Percentiles rank a stretch among this genome's conserved stretches.
These are phyloP conservation scores for Exidia glandulosa DNA, from an alignment of 768 basidiomycete species.

Conservation along the genomic window DNA sequence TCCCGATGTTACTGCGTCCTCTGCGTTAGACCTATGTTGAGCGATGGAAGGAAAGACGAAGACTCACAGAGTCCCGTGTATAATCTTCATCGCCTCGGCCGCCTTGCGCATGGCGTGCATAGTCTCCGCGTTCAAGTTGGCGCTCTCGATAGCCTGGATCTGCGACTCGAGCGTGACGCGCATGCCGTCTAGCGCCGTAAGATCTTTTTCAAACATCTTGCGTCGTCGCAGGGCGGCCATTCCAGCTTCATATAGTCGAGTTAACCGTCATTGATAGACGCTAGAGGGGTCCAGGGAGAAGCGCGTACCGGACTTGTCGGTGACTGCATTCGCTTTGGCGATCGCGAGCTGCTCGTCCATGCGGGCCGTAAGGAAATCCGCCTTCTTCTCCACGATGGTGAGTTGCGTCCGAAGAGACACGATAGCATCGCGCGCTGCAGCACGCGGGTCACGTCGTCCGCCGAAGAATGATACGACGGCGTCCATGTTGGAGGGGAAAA, in stretches of 20 bases:
- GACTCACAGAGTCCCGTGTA: too few relatives aligned
- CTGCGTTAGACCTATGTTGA: too few relatives aligned
- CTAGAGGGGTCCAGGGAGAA: too few relatives aligned
- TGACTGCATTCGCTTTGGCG: constrained; percentile 33
- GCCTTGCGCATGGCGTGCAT: constrained; percentile 40
- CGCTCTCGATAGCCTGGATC: constrained; percentile 36
- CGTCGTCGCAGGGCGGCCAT: constrained; percentile 33
- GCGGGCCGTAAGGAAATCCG: constrained; percentile 35
- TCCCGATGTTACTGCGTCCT: too few relatives aligned
- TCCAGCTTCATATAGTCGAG: constrained; percentile 28
- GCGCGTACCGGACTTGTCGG: constrained; percentile 31
- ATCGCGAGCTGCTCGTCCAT: constrained; percentile 37
- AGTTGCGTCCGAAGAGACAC: constrained; percentile 33
- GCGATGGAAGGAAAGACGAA: too few relatives aligned
- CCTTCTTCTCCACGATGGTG: constrained; percentile 37
- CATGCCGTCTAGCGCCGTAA: constrained; percentile 31
- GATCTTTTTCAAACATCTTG: constrained; percentile 31
- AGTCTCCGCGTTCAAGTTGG: constrained; percentile 38
- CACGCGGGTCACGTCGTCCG: constrained; percentile 22
- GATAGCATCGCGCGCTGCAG: constrained; percentile 32
- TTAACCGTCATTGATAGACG: too few relatives aligned
- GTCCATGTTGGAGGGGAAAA: too few relatives aligned
- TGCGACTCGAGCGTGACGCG: constrained; percentile 37
- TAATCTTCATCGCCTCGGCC: constrained; percentile 32
- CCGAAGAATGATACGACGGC: constrained; percentile 31